A percentile compares a stretch with the other conserved stretches of the same genome.
Evolutionary conservation across 345 rosid genomes (phyloP).

Genomic region (Moringa oleifera): DNA sequence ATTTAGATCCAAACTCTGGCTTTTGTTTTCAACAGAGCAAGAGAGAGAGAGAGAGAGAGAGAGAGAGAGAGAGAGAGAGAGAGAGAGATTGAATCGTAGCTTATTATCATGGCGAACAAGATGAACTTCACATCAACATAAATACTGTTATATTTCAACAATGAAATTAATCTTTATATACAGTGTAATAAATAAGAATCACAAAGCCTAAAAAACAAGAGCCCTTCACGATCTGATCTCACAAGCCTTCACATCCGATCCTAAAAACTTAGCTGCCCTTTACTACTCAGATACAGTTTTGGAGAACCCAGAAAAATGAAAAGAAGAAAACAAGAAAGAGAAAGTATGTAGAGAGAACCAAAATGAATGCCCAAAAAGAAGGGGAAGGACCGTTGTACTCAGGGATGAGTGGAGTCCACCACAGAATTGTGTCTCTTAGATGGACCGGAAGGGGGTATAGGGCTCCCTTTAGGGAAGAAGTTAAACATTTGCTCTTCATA

Average conservation of each 20-base stretch:
- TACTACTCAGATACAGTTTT: not conserved
- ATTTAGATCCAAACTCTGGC: too few relatives aligned
- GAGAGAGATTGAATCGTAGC: too few relatives aligned
- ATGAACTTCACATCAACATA: slow-evolving; percentile 4
- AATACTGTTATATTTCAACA: slow-evolving; percentile 11
- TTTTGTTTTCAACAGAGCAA: too few relatives aligned
- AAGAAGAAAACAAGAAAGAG: not conserved
- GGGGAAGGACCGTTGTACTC: not conserved
- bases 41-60: too few relatives aligned
- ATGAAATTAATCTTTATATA: slow-evolving; percentile 20
- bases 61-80: too few relatives aligned
- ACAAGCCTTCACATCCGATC: slow-evolving; percentile 16
- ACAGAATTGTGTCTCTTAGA: slow-evolving; percentile 70
- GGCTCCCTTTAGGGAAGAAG: slow-evolving; percentile 69
- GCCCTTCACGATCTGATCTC: slow-evolving; percentile 10
- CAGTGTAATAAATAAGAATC: slow-evolving; percentile 16
- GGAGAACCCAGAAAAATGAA: not conserved
- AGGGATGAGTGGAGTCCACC: slow-evolving; percentile 32
- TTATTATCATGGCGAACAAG: too few relatives aligned
- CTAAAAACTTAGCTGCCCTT: not conserved
- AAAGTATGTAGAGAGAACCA: not conserved
- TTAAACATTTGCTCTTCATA: slow-evolving; percentile 42
- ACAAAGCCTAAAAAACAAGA: slow-evolving; percentile 1
- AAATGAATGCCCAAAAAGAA: not conserved
- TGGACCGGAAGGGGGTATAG: slow-evolving; percentile 81